Evolutionary conservation across 2,329 filamentous ascomycete species (phyloP), one percentile per base, ranked within the genome.

Genomic region (Clonostachys rhizophaga): DNA sequence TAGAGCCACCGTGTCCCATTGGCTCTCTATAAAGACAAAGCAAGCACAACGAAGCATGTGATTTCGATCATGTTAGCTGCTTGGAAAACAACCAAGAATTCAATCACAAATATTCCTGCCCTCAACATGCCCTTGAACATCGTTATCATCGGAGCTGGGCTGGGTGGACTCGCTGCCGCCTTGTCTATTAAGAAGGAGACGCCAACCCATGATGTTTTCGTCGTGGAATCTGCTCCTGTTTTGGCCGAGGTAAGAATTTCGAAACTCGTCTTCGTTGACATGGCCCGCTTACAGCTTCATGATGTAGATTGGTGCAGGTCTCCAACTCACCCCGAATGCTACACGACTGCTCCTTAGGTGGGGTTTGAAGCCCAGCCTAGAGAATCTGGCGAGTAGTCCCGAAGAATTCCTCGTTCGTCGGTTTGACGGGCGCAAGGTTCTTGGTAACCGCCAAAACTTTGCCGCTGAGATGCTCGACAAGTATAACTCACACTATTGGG

Each of bases 401-500:
- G 68, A 62, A 1, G 65, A 66, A 2, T 60, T 83, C 1, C 66
- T 70, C 3, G 73, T 84, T 6, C 72, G 75, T 48, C 67, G 76
- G 17, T 85, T 79, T 57, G 67, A 72, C 6, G 74, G 77, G 14
- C 49, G 61, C 59, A 24, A 24, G 24, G 63, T 74, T 0, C 61
- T 83, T 2, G 75, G 75, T 0, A 61, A 72, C 12, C 75, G 83
- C 34, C 61, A 69, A 1, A 54, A 68, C n/a, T 84, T 82, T 49
- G 61, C 76, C 49, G 57, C 66, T 17, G 74, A 77, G 18, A 80
- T 82, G 47, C 69, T 71, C 8, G 57, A 60, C 4, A 76, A 75
- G 50, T 85, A 85, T 53, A 65, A 65, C 13, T 74, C 78, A 0
- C 81, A 81, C 0, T 84, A 83, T 52, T 63, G 75, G 37, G 76